Conservation (phyloP, 163 green algal genomes). For the Scenedesmus sp. region DNA sequence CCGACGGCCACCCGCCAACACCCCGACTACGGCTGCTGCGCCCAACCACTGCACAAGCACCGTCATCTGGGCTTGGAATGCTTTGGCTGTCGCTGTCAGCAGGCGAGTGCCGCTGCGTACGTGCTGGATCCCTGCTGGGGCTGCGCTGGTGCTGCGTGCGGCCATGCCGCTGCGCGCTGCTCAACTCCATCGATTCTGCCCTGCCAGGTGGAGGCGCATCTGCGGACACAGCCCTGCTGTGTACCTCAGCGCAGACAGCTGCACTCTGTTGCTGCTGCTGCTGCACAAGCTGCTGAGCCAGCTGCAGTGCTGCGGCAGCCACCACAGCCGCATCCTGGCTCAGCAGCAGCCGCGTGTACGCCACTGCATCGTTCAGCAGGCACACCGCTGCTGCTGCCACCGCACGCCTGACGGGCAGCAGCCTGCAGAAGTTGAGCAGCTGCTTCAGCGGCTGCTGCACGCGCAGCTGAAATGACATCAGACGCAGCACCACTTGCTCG, state of each 20-base stretch:
- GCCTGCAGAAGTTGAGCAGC: slow-evolving; percentile 47
- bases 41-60: background rate
- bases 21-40: background rate
- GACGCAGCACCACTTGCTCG: slow-evolving; percentile 44
- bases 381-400: slow-evolving; percentile 31
- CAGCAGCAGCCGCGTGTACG: slow-evolving; percentile 16
- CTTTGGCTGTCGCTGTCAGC: background rate
- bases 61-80: background rate
- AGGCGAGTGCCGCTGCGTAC: background rate
- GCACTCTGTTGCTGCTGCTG: slow-evolving; percentile 4
- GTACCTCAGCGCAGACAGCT: background rate
- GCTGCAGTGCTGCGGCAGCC: slow-evolving; percentile 43
- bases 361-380: slow-evolving; percentile 48
- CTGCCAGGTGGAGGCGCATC: background rate
- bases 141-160: background rate
- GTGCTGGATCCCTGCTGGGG: background rate
- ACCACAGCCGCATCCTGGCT: background rate
- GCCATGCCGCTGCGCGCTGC: background rate
- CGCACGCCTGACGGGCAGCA: background rate
- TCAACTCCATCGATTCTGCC: too few relatives aligned
- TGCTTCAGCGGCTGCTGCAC: slow-evolving; percentile 31
- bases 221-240: background rate
- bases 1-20: background rate
- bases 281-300: background rate
- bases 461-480: slow-evolving; percentile 39